Percentiles rank a stretch among this genome's conserved stretches.
These are phyloP conservation scores for Teunomyces lycoperdinae DNA, from an alignment of 805 yeast genomes.

Conservation along the genomic window DNA sequence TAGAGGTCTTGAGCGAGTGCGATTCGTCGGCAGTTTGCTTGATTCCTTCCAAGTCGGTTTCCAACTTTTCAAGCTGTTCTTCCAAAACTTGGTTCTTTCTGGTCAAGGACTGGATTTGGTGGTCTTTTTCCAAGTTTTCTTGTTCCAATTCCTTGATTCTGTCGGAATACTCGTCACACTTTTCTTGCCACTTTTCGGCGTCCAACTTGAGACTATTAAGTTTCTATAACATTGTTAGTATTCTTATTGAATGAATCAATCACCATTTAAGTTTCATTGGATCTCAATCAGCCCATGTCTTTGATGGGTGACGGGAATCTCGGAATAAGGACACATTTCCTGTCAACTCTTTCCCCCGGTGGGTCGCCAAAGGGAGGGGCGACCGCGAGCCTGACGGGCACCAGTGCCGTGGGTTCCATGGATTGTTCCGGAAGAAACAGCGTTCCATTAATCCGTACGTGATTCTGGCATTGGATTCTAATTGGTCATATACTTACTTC, in stretches of 20 bases:
- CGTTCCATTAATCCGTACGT: neutral
- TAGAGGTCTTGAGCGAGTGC: conserved; percentile 79
- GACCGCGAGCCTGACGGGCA: too few relatives aligned
- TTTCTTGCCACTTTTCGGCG: conserved; percentile 96
- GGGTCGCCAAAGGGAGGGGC: too few relatives aligned
- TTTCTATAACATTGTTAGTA: conserved; percentile 48
- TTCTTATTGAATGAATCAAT: neutral
- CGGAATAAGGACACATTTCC: too few relatives aligned
- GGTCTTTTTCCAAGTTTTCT: conserved; percentile 87
- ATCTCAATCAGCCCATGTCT: too few relatives aligned
- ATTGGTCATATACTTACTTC: conserved; percentile 42
- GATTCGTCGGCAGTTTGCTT: conserved; percentile 91
- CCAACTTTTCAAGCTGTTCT: conserved; percentile 76
- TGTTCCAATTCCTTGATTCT: conserved; percentile 90
- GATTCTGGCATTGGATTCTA: neutral
- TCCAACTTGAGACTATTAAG: conserved; percentile 86
- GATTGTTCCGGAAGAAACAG: neutral
- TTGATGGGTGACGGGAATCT: too few relatives aligned
- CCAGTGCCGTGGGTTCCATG: too few relatives aligned
- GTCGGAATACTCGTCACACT: conserved; percentile 80
- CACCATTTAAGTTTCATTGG: too few relatives aligned
- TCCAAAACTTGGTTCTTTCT: conserved; percentile 90
- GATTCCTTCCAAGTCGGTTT: conserved; percentile 66
- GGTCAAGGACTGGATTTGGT: conserved; percentile 87
- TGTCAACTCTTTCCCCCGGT: too few relatives aligned